A percentile compares a stretch with the other conserved stretches of the same genome.
Evolutionary conservation across 352 stramenopile genomes (phyloP).

Genomic region (Globisporangium emineosum): DNA sequence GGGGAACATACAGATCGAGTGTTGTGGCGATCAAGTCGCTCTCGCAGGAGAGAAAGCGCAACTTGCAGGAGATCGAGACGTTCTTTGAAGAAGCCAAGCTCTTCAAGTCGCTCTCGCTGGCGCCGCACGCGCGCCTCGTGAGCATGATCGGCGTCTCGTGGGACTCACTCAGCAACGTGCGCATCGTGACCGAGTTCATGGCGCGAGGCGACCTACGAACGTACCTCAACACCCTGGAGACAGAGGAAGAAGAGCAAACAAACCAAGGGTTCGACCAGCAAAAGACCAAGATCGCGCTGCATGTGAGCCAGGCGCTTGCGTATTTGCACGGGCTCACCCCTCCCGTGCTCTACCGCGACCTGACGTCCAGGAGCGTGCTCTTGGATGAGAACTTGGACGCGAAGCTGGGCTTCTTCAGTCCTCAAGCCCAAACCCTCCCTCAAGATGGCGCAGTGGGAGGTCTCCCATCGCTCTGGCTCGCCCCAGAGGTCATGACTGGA

Average conservation of each 20-base stretch:
- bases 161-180: slow-evolving; percentile 8
- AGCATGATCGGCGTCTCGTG: slow-evolving; percentile 5
- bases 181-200: slow-evolving; percentile 3
- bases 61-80: slow-evolving; percentile 9
- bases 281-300: slow-evolving; percentile 10
- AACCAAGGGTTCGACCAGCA: neutral
- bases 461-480: slow-evolving; percentile 28
- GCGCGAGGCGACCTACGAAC: neutral
- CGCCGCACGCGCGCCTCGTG: neutral
- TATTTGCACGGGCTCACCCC: neutral
- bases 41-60: neutral
- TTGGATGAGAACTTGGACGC: slow-evolving; percentile 21
- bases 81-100: slow-evolving; percentile 12
- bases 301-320: neutral
- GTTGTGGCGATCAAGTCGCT: slow-evolving; percentile 11
- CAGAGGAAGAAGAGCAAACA: neutral
- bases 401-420: slow-evolving; percentile 34
- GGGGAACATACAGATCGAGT: neutral
- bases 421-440: slow-evolving; percentile 6
- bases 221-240: neutral
- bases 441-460: slow-evolving; percentile 15
- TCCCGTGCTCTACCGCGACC: slow-evolving; percentile 17
- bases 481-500: slow-evolving; percentile 27
- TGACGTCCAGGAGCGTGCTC: slow-evolving; percentile 24
- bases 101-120: neutral